Percentiles rank a stretch among this genome's conserved stretches.
Conservation (phyloP, 305 asterid species). For the Fraxinus ornus region DNA sequence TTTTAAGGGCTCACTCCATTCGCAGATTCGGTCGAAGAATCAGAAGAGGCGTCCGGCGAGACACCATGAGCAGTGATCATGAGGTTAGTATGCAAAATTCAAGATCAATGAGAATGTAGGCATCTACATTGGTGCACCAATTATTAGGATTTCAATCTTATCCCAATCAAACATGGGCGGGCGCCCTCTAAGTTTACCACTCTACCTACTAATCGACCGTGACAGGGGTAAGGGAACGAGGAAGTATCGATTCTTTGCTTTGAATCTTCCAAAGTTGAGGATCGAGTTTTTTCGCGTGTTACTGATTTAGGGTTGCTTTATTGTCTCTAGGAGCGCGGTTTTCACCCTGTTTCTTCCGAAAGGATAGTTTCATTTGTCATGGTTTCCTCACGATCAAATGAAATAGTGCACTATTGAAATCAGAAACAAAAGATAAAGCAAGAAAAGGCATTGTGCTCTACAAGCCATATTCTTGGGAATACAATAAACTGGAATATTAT, state of each 20-base stretch:
- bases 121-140: background rate
- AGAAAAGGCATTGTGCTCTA: too few relatives aligned
- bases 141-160: background rate
- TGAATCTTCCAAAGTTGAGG: background rate
- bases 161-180: background rate
- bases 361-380: too few relatives aligned
- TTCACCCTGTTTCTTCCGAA: too few relatives aligned
- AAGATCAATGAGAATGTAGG: background rate
- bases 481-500: too few relatives aligned
- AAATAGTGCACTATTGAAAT: too few relatives aligned
- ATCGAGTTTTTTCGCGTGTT: background rate
- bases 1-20: constrained; percentile 50
- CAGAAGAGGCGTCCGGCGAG: constrained; percentile 56
- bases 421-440: too few relatives aligned
- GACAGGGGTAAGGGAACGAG: background rate
- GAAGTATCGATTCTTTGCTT: background rate
- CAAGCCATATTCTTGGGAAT: too few relatives aligned
- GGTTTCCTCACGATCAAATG: too few relatives aligned
- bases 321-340: background rate
- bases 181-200: background rate
- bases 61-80: constrained; percentile 66
- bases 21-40: constrained; percentile 60
- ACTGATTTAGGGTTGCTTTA: background rate
- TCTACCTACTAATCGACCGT: background rate
- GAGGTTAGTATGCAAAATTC: constrained; percentile 50